Base-by-base conservation (phyloP, 1,284 basidiomycete genomes). In the Phellopilus nigrolimitatus region DNA sequence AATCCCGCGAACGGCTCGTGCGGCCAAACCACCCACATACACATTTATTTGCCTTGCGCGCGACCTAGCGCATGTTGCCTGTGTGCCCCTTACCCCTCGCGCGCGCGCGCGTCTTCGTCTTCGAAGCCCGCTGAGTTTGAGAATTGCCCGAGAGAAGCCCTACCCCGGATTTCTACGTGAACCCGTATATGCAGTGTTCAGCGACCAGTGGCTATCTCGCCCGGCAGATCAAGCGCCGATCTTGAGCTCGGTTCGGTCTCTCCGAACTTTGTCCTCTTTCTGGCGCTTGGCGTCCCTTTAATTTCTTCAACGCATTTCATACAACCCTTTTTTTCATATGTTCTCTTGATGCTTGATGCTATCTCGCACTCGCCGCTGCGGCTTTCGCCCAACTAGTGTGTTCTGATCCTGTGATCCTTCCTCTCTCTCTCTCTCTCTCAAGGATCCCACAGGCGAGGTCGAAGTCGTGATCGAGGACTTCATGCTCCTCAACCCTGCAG, bases 401-500 rank as follows among this genome's bases (percentile, higher is more conserved):
- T 37, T 7, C 34, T 37, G 34, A 37, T 21, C 31, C 31, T 33
- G 9, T 33, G 9, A 33, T 33, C 31, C 31, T n/a, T 13, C 25
- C 40, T 24, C 9, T 22, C 13, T 28, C 24, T 25, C 24, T 21
- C n/a, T 52, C 27, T 53, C 15, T 54, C 55, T 54, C 49, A 65
- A 84, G 80, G 75, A 72, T 47, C 66, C 71, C 46, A 78, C 82
- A 19, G 91, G 91, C 28, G 77, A 85, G 49, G 76, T 95, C 58
- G 93, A 97, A 69, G 78, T 97, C 15, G 73, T 81, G 27, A 80
- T 95, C n/a, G 68, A 80, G 21, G 70, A 72, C 9, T 84, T 82
- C 60, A 80, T 73, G 17, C 66, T 95, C 33, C 77, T 97, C 55
- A 97, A 97, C 66, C 78, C 88, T 15, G 91, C 91, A 0, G 71